A percentile compares a stretch with the other conserved stretches of the same genome.
These are phyloP conservation scores for Colletotrichum eleusines DNA, from an alignment of 2,329 filamentous ascomycete species.

Conservation along the genomic window DNA sequence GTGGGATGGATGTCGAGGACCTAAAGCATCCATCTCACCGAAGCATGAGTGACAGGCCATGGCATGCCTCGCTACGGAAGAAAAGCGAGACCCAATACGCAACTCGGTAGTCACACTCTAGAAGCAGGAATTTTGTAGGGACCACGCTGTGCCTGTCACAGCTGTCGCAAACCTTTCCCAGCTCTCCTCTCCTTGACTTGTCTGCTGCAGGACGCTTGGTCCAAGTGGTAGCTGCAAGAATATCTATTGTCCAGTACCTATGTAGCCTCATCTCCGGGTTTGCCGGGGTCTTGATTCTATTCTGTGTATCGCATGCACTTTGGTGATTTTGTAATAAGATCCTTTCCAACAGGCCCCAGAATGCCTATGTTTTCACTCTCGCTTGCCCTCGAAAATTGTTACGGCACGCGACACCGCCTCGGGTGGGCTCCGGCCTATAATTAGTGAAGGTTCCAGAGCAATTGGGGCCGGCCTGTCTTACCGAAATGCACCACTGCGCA, in stretches of 20 bases:
- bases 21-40: slow-evolving; percentile 25
- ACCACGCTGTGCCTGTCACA: slow-evolving; percentile 18
- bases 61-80: slow-evolving; percentile 15
- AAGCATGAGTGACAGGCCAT: slow-evolving; percentile 4
- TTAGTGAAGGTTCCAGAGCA: slow-evolving; percentile 29
- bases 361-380: slow-evolving; percentile 32
- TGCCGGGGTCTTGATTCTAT: slow-evolving; percentile 18
- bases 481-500: neutral
- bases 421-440: slow-evolving; percentile 25
- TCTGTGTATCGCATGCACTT: slow-evolving; percentile 10
- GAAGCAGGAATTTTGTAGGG: slow-evolving; percentile 11
- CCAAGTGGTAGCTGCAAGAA: slow-evolving; percentile 7
- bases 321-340: slow-evolving; percentile 31
- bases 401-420: slow-evolving; percentile 34
- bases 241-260: no score
- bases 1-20: slow-evolving; percentile 17
- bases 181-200: neutral
- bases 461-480: slow-evolving; percentile 2
- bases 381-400: slow-evolving; percentile 26
- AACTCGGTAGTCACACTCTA: neutral
- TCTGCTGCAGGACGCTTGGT: slow-evolving; percentile 10
- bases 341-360: slow-evolving; percentile 17
- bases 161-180: slow-evolving; percentile 6
- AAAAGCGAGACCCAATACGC: slow-evolving; percentile 13
- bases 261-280: slow-evolving; percentile 38